Evolutionary conservation across 2,329 filamentous ascomycete genomes (phyloP), one percentile per base, ranked within the genome.

Genomic region (Botrytis sinoallii): DNA sequence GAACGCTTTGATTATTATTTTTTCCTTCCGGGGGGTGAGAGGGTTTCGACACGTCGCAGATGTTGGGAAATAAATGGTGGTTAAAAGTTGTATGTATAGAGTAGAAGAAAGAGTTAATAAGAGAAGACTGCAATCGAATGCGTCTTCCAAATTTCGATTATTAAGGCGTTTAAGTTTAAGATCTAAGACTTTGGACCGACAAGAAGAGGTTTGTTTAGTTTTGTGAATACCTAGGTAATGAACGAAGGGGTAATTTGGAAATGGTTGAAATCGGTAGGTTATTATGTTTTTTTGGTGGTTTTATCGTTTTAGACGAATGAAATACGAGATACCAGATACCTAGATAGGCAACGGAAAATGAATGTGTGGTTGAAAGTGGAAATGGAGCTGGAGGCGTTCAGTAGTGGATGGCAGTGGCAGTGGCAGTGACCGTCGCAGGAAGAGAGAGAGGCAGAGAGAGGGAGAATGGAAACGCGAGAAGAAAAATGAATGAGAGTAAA

Each of bases 41-140:
- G 44, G n/a, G 55, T 60, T 70, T 70, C 68, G 68, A 70, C 68
- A 70, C 68, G 68, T 70, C 68, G 68, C 55, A 70, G 68, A 48
- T 55, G 55, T 35, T n/a, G 40, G 65, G 35, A 57, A 69, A 73
- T 63, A 61, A 68, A 70, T 70, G 42, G 70, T 32, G 6, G 68
- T 52, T 52, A n/a, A 52, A 38, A 52, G 29, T 52, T 52, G 32
- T 55, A 55, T 38, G 44, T 25, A 52, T 20, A 52, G 48, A n/a
- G 48, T 32, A 74, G 69, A 25, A 75, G 44, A 44, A 61, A 61
- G 12, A 9, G 59, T n/a, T 61, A 63, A 63, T 40, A 38, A 63
- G 73, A 75, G 74, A 75, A 64, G 71, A 78, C 79, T 73, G 73
- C 78, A 79, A 80, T 75, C 77, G 75, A 79, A 80, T 80, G 79